These are phyloP conservation scores for Thermomyces lanuginosus DNA, from an alignment of 2,329 filamentous ascomycete genomes.

Conservation along the genomic window DNA sequence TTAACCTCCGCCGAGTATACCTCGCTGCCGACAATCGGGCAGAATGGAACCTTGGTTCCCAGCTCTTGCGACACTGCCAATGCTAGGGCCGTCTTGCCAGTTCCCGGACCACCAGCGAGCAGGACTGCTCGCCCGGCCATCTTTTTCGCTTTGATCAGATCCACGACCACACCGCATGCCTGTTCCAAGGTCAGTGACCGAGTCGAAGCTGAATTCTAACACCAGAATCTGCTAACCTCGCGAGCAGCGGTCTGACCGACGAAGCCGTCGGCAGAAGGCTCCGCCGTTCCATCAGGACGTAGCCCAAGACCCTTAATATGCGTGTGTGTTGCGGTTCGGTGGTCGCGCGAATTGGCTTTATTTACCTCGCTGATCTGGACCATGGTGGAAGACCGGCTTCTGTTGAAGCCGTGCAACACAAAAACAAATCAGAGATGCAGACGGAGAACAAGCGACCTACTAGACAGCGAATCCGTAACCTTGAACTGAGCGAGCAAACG, in stretches of 20 bases:
- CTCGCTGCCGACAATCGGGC: constrained; percentile 93
- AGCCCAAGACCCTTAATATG: constrained; percentile 94
- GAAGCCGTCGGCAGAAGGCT: constrained; percentile 65
- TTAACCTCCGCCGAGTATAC: constrained; percentile 97
- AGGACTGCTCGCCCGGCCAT: constrained; percentile 92
- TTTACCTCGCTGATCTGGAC: constrained; percentile 85
- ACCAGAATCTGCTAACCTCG: constrained; percentile 46
- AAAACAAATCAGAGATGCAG: too few species aligned
- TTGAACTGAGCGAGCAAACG: too few species aligned
- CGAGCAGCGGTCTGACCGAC: constrained; percentile 75
- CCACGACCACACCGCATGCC: constrained; percentile 92
- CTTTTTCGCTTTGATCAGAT: constrained; percentile 88
- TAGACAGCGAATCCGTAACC: too few species aligned
- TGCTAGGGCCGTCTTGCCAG: constrained; percentile 91
- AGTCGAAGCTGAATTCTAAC: neutral
- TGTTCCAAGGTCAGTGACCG: constrained; percentile 16
- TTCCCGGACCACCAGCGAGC: constrained; percentile 84
- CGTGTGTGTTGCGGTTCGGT: constrained; percentile 88
- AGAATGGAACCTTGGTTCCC: constrained; percentile 95
- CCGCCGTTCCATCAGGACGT: constrained; percentile 69
- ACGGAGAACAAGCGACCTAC: too few species aligned
- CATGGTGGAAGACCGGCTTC: constrained; percentile 36
- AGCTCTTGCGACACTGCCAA: constrained; percentile 92
- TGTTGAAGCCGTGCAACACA: constrained; percentile 13
- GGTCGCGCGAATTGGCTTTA: constrained; percentile 89